These are phyloP conservation scores for Blastobotrys petasosporus DNA, from an alignment of 1,139 yeast genomes.

Conservation along the genomic window DNA sequence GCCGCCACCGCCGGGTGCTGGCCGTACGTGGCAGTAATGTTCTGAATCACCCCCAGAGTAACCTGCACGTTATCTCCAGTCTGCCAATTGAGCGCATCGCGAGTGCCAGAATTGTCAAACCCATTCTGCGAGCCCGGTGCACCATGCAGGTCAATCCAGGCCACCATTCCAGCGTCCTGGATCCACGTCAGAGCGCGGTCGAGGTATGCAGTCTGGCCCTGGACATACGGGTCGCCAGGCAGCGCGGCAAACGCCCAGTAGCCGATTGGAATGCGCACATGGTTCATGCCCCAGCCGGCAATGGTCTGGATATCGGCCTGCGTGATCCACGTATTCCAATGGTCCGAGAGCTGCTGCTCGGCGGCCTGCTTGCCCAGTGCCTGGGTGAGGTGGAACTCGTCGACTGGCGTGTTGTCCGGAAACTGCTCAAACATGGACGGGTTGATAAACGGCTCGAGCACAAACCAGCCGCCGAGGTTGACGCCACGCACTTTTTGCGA, in stretches of 20 bases:
- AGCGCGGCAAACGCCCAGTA: slow-evolving; percentile 83
- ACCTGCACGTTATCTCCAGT: slow-evolving; percentile 43
- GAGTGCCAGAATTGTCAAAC: slow-evolving; percentile 86
- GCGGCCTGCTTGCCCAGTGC: slow-evolving; percentile 60
- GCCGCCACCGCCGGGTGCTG: slow-evolving; percentile 62
- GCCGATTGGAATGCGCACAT: slow-evolving; percentile 88
- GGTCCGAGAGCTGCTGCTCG: slow-evolving; percentile 46
- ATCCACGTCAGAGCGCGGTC: slow-evolving; percentile 79
- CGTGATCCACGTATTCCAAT: slow-evolving; percentile 77
- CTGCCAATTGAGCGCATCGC: slow-evolving; percentile 57
- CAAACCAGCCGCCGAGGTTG: slow-evolving; percentile 90
- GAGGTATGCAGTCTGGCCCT: slow-evolving; percentile 70
- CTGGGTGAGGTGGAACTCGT: slow-evolving; percentile 71
- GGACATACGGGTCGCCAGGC: slow-evolving; percentile 76
- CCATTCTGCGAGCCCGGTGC: slow-evolving; percentile 98
- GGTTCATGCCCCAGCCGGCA: slow-evolving; percentile 63
- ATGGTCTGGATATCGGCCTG: slow-evolving; percentile 67
- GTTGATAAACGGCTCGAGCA: slow-evolving; percentile 74
- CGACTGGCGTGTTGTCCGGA: slow-evolving; percentile 52
- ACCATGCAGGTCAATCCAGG: slow-evolving; percentile 92
- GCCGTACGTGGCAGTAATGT: slow-evolving; percentile 58
- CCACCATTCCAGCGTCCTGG: slow-evolving; percentile 54
- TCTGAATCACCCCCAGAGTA: slow-evolving; percentile 45
- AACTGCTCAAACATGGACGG: slow-evolving; percentile 68
- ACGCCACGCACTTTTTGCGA: slow-evolving; percentile 62